Evolutionary conservation across 2,329 filamentous ascomycete species (phyloP).

Genomic region (Ophiosphaerella narmari): DNA sequence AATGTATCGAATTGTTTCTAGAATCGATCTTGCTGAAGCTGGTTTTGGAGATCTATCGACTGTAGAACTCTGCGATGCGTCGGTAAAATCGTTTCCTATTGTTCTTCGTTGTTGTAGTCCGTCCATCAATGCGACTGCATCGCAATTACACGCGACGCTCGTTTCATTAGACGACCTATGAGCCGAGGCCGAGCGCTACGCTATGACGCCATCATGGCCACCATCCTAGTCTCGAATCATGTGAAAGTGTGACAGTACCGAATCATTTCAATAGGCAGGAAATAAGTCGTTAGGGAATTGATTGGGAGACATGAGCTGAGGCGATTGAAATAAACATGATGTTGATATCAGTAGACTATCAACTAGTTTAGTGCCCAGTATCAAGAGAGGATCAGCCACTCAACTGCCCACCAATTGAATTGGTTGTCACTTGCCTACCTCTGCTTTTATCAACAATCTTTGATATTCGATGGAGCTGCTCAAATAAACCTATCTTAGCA

Average conservation of each 20-base stretch:
- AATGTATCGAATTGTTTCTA: conserved; percentile 1
- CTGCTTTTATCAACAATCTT: too few species aligned
- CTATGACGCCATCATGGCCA: conserved; percentile 2
- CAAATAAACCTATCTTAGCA: too few species aligned
- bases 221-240: not conserved
- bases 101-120: not conserved
- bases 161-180: not conserved
- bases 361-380: too few species aligned
- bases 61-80: not conserved
- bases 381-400: too few species aligned
- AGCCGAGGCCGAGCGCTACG: conserved; percentile 5
- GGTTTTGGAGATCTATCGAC: not conserved
- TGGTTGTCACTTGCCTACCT: too few species aligned
- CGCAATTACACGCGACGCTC: not conserved
- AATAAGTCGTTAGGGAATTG: too few species aligned
- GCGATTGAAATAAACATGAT: too few species aligned
- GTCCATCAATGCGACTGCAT: not conserved
- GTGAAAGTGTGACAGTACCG: not conserved
- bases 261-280: too few species aligned
- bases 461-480: too few species aligned
- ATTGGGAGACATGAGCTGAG: too few species aligned
- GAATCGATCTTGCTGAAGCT: not conserved
- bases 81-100: not conserved
- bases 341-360: too few species aligned
- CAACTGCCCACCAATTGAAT: too few species aligned